These are phyloP conservation scores for Irpex lacteus DNA, from an alignment of 1,284 basidiomycete genomes.

Conservation along the genomic window DNA sequence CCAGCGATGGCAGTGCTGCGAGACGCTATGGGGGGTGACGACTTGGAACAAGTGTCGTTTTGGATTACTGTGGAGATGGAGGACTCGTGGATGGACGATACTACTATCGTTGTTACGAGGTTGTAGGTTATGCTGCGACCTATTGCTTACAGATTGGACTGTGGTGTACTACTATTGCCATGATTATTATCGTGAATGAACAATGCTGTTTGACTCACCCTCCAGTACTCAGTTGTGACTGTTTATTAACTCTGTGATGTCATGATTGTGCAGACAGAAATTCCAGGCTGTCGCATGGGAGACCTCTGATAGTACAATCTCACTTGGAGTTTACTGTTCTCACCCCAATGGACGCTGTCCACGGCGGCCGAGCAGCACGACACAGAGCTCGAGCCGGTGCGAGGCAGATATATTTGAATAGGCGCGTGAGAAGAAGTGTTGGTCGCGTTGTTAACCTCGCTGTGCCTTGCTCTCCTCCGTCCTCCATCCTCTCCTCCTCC, in stretches of 20 bases:
- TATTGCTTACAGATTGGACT: not conserved
- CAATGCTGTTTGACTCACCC: too few species aligned
- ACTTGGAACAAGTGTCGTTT: slow-evolving; percentile 49
- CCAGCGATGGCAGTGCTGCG: slow-evolving; percentile 58
- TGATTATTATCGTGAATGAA: too few species aligned
- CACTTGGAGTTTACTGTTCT: too few species aligned
- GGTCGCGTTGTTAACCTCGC: not conserved
- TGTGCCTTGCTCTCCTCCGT: not conserved
- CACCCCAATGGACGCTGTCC: not conserved
- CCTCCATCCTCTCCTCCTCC: not conserved
- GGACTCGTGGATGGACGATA: slow-evolving; percentile 67
- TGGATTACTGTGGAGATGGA: slow-evolving; percentile 67
- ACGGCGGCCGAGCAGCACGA: not conserved
- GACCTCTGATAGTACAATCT: too few species aligned
- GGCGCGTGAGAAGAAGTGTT: not conserved
- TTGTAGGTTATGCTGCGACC: slow-evolving; percentile 1
- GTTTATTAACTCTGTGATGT: too few species aligned
- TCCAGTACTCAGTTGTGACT: too few species aligned
- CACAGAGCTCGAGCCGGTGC: not conserved
- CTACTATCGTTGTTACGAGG: slow-evolving; percentile 53
- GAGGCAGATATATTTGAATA: not conserved
- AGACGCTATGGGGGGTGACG: slow-evolving; percentile 56
- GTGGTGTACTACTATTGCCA: too few species aligned
- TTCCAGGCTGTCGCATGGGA: too few species aligned
- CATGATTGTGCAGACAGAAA: too few species aligned